Base-by-base conservation (phyloP, 73 alveolate species). In the Symbiodinium natans region DNA sequence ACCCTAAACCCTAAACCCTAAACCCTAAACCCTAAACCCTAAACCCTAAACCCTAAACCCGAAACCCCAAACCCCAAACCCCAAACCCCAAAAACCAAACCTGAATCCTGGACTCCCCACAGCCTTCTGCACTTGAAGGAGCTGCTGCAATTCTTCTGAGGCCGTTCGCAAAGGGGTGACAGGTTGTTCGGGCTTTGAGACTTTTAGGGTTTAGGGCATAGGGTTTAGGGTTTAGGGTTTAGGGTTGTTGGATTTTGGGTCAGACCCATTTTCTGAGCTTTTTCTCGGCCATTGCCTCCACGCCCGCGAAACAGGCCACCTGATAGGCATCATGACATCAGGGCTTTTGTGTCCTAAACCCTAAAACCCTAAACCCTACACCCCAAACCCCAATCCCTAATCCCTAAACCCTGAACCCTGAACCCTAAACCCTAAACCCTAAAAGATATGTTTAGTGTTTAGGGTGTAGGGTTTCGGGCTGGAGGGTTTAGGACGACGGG, bases 71-170 rank as follows among this genome's bases (percentile, higher is more conserved):
- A 13, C 59, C 59, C 59, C 13, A 46, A 56, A 8, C 74, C 74
- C 74, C 6, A 56, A 56, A 56, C 74, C 74, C 25, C 74, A 19
- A 13, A 8, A 5, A 13, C 71, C 71, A 29, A 52, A 52, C 31
- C n/a, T 23, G 6, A 21, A n/a, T 52, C 71, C 17, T 23, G 71
- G 15, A 11, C 19, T 52, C 5, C 17, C 17, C 0, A 46, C 25
- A 21, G 59, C 59, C 5, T 46, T 46, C 9, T 13, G 59, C n/a
- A n/a, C n/a, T n/a, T 23, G 38, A 15, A 63, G 77, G 77, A 63
- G 77, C 77, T 63, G 36, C 77, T 63, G 34, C 77, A 63, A 34
- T 63, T 63, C 77, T 63, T 63, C 77, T 63, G 77, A 63, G 77
- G 25, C n/a, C n/a, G 59, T 46, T 46, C 10, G 77, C 34, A 15